Evolutionary conservation across 2,329 filamentous ascomycete species (phyloP).

Genomic region (Dothideomycetidae sp.): DNA sequence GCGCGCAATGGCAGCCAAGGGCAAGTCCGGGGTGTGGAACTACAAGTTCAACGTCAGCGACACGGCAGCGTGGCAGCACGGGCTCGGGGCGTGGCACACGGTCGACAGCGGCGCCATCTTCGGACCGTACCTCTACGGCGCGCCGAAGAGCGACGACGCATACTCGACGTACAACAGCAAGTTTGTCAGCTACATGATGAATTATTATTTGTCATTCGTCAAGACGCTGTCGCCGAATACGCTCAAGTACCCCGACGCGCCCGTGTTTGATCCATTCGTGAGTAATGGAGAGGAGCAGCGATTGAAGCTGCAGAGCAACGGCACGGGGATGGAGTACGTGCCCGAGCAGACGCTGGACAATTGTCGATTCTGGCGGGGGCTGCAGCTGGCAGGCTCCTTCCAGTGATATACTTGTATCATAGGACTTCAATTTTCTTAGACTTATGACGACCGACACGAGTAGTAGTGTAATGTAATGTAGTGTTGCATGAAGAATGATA

Average conservation of each 20-base stretch:
- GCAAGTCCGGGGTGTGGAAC: conserved; percentile 26
- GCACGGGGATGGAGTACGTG: not conserved
- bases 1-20: conserved; percentile 15
- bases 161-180: conserved; percentile 19
- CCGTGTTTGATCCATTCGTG: conserved; percentile 18
- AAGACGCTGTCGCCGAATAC: conserved; percentile 27
- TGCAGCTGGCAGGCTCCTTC: not conserved
- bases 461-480: too few species aligned
- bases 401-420: too few species aligned
- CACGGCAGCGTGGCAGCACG: conserved; percentile 23
- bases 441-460: too few species aligned
- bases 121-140: conserved; percentile 21
- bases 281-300: not conserved
- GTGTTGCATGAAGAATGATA: too few species aligned
- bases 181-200: conserved; percentile 24
- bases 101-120: conserved; percentile 27
- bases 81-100: conserved; percentile 26
- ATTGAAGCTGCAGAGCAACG: not conserved
- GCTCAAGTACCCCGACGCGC: conserved; percentile 18
- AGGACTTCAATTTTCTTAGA: too few species aligned
- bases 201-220: conserved; percentile 34
- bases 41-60: conserved; percentile 36
- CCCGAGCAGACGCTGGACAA: not conserved
- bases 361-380: not conserved
- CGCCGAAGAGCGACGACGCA: conserved; percentile 11